These are phyloP conservation scores for Sphagnum magellanicum DNA, from an alignment of 228 moss, liverwort and hornwort genomes.

Conservation along the genomic window DNA sequence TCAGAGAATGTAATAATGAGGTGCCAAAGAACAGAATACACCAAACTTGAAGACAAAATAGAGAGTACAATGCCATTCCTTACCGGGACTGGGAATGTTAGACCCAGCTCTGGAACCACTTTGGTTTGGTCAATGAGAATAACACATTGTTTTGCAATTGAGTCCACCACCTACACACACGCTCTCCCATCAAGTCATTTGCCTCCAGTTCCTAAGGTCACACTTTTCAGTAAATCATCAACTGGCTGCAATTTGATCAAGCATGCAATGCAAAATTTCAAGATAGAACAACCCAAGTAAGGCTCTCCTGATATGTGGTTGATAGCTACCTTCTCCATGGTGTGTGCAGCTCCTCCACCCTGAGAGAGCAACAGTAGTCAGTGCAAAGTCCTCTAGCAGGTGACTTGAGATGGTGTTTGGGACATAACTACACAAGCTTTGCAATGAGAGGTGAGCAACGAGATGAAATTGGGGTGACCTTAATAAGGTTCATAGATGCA, in stretches of 20 bases:
- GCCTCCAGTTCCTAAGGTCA: not conserved
- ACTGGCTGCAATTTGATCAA: not conserved
- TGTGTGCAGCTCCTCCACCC: constrained; percentile 98
- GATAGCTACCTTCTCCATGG: constrained; percentile 78
- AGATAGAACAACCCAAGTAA: not conserved
- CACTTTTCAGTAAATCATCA: not conserved
- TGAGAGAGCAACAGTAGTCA: constrained; percentile 5
- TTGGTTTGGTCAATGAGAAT: constrained; percentile 84
- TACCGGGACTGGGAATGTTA: constrained; percentile 73
- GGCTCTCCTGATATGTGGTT: not conserved
- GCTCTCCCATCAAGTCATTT: not conserved
- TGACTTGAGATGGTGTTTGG: too few relatives aligned
- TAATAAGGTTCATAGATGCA: constrained; percentile 81
- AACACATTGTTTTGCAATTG: constrained; percentile 75
- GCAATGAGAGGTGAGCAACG: not conserved
- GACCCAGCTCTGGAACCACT: constrained; percentile 75
- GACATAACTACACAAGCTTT: not conserved
- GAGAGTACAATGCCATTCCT: not conserved
- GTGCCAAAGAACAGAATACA: not conserved
- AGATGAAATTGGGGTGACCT: constrained; percentile 16
- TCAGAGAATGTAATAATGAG: not conserved
- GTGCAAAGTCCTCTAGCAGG: too few relatives aligned
- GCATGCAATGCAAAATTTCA: too few relatives aligned
- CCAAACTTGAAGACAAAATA: not conserved
- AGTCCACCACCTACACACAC: constrained; percentile 63